A percentile compares a stretch with the other conserved stretches of the same genome.
phyloP scores from a whole-genome alignment of 148 eudicot species.

The Rheum nobile region DNA sequence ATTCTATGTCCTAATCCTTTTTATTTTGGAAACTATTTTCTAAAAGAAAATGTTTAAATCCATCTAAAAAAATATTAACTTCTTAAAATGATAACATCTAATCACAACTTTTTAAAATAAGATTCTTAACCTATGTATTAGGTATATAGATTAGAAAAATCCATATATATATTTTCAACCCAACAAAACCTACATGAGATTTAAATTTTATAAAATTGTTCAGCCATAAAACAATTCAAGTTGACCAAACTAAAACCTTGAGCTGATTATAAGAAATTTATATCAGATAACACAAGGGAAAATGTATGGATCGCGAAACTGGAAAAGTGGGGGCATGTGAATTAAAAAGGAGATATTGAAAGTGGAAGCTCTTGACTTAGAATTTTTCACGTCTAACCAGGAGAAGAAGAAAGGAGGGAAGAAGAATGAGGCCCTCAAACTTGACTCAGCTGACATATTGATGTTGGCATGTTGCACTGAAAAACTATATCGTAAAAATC shows the following conservation, averaged over 20 bases:
- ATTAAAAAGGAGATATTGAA: neutral
- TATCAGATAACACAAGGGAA: neutral
- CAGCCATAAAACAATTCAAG: neutral
- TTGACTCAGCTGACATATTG: neutral
- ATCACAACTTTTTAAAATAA: too few relatives aligned
- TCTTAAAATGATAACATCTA: too few relatives aligned
- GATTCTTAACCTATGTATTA: too few relatives aligned
- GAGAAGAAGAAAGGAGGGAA: neutral
- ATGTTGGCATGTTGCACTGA: neutral
- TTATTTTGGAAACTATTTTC: too few relatives aligned
- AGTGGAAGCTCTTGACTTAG: neutral
- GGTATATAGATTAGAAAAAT: too few relatives aligned
- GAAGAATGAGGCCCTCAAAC: too few relatives aligned
- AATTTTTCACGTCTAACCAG: neutral
- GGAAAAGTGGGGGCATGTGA: neutral
- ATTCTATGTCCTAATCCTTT: too few relatives aligned
- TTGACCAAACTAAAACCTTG: neutral
- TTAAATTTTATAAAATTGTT: neutral
- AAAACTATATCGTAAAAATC: too few relatives aligned
- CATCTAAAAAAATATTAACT: too few relatives aligned
- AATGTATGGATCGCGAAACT: neutral
- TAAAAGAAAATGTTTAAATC: too few relatives aligned
- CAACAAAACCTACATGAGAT: neutral
- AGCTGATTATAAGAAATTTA: neutral
- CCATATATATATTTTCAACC: too few relatives aligned